A percentile compares a stretch with the other conserved stretches of the same genome.
phyloP scores from a whole-genome alignment of 306 rosid species.

The Glycine soja region DNA sequence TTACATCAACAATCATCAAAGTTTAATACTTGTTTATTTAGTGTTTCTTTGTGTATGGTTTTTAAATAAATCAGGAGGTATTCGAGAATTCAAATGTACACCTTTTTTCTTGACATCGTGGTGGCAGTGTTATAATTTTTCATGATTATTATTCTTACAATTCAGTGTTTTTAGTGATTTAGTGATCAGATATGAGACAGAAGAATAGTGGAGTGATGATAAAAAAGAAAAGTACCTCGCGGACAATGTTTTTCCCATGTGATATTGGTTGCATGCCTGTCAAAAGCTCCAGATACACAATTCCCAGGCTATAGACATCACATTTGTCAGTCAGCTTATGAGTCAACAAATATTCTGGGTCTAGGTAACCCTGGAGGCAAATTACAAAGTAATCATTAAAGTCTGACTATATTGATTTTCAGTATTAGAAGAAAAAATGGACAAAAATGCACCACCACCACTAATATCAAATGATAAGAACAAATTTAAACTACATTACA shows the following conservation, averaged over 20 bases:
- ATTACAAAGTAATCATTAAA: constrained; percentile 18
- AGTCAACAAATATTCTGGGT: constrained; percentile 80
- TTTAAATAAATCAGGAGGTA: constrained; percentile 4
- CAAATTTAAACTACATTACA: not conserved
- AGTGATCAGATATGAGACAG: not conserved
- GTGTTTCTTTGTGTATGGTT: not conserved
- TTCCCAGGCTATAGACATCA: constrained; percentile 83
- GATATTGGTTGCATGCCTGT: constrained; percentile 74
- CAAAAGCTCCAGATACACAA: constrained; percentile 76
- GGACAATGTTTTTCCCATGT: constrained; percentile 82
- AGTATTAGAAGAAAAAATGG: constrained; percentile 11
- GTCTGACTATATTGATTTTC: not conserved
- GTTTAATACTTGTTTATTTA: not conserved
- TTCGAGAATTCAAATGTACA: not conserved
- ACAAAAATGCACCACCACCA: not conserved
- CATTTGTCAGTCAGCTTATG: constrained; percentile 80
- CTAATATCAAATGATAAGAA: not conserved
- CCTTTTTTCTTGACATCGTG: constrained; percentile 11
- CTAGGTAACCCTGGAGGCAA: constrained; percentile 74
- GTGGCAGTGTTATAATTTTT: not conserved
- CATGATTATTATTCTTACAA: not conserved
- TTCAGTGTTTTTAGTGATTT: constrained; percentile 1
- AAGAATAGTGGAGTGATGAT: not conserved
- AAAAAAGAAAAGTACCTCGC: constrained; percentile 62
- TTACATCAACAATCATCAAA: not conserved